Base-by-base conservation (phyloP, 1,284 basidiomycete genomes). In the Lignosus rhinocerotis region DNA sequence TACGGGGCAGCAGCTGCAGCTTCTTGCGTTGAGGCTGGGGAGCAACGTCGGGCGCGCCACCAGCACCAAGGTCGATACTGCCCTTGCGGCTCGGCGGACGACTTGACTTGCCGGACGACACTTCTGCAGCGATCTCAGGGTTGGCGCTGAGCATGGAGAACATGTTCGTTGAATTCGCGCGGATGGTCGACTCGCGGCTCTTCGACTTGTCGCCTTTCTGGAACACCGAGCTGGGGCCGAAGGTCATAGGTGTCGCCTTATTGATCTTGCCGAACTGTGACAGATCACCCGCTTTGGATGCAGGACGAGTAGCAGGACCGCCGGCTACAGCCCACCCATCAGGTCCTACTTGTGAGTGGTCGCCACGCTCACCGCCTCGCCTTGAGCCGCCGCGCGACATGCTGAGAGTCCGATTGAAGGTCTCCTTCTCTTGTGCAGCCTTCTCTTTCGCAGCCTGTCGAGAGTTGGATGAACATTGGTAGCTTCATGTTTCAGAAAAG, bases 251-350 rank as follows among this genome's bases (percentile, higher is more conserved):
- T 16, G 80, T 70, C 16, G 76, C 72, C 72, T 90, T 92, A 73
- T 73, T 84, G 70, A 94, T 89, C 76, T 95, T 91, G 67, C 95
- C 91, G 72, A 98, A 92, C 69, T 90, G 84, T 34, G 91, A 90
- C 53, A 96, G 80, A 72, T 96, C 93, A 31, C 93, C 92, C 59
- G 88, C 93, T 72, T 94, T 93, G 61, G 87, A 78, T 52, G 85
- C 85, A 51, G 85, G 84, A 34, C 85, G 80, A 60, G 85, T 76
- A 53, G 83, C 75, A 62, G 81, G 79, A 16, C 79, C 72, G 63
- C 86, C 83, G 60, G 88, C 86, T n/a, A 91, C 88, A 32, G 90
- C 85, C 94, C 95, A 98, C 39, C 96, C 95, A 64, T 97, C 94
- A 49, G 86, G 80, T 41, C 81, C 80, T 49, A 76, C 72, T 63